Conservation (phyloP, 257 asterid species). For the Datura wrightii region DNA sequence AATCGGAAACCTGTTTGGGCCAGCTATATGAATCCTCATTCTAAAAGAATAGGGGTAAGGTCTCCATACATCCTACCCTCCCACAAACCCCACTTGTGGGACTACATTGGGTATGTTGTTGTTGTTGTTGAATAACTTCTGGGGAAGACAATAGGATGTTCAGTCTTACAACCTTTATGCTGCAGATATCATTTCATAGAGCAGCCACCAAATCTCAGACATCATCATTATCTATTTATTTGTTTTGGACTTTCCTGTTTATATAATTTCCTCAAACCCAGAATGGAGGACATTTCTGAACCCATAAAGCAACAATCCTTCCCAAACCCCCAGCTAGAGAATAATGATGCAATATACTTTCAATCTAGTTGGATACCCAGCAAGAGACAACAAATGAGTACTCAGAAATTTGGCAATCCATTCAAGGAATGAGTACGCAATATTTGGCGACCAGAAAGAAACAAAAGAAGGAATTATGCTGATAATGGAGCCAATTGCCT, state of each 20-base stretch:
- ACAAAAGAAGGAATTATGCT: background rate
- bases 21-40: background rate
- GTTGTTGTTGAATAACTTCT: background rate
- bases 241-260: background rate
- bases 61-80: too few relatives aligned
- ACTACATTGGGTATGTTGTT: too few relatives aligned
- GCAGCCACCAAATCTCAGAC: background rate
- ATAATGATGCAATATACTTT: background rate
- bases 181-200: slow-evolving; percentile 3
- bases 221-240: background rate
- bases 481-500: background rate
- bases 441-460: background rate
- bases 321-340: background rate
- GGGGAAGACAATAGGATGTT: background rate
- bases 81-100: too few relatives aligned
- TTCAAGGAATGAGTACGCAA: background rate
- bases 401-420: background rate
- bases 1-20: background rate
- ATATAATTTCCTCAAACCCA: background rate
- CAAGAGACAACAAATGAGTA: slow-evolving; percentile 12
- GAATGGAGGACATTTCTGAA: background rate
- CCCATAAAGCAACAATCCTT: background rate
- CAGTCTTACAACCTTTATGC: background rate
- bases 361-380: slow-evolving; percentile 18
- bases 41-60: too few relatives aligned